Percentiles rank a stretch among this genome's conserved stretches.
Evolutionary conservation across 306 rosid species (phyloP).

Genomic region (Corylus avellana): DNA sequence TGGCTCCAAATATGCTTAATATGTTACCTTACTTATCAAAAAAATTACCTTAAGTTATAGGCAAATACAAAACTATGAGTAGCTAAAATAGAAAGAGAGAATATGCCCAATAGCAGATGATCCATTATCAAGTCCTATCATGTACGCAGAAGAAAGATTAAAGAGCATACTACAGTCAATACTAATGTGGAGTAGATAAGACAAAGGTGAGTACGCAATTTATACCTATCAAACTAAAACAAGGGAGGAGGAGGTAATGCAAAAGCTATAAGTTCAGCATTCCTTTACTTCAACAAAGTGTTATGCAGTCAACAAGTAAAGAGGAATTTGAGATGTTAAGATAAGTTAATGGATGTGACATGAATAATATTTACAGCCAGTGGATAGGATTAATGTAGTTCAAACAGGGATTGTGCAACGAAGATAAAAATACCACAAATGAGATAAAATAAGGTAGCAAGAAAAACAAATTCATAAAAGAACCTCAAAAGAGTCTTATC

Average conservation of each 20-base stretch:
- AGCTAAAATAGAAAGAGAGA: not conserved
- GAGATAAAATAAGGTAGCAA: not conserved
- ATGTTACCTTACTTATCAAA: not conserved
- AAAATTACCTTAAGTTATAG: not conserved
- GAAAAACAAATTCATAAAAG: not conserved
- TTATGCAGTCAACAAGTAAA: not conserved
- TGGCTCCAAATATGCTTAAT: not conserved
- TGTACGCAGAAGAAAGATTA: not conserved
- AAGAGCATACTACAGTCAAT: not conserved
- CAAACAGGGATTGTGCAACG: too few species aligned
- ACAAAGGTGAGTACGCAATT: not conserved
- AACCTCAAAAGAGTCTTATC: not conserved
- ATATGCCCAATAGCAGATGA: not conserved
- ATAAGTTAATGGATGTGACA: not conserved
- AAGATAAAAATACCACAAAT: not conserved
- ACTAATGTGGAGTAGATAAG: not conserved
- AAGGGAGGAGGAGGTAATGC: not conserved
- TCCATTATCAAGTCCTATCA: not conserved
- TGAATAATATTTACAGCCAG: slow-evolving; percentile 2
- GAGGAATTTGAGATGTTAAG: not conserved
- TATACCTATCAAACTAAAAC: not conserved
- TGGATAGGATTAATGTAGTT: not conserved
- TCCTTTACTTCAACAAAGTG: not conserved
- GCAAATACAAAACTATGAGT: not conserved
- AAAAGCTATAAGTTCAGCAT: not conserved